Evolutionary conservation across 2,329 filamentous ascomycete species (phyloP).

Genomic region (Trichoderma sp.): DNA sequence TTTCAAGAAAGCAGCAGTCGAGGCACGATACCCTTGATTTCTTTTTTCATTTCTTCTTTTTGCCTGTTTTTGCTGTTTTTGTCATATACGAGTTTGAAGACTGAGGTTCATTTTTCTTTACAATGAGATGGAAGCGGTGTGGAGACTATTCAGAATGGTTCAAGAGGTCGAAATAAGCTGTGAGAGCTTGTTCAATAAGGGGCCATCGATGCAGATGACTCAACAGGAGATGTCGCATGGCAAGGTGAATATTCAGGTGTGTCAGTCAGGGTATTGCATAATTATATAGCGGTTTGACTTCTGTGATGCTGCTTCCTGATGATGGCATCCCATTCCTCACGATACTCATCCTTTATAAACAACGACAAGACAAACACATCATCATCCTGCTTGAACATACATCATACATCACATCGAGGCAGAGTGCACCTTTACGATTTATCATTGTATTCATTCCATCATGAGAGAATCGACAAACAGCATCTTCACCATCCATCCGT

Average conservation of each 20-base stretch:
- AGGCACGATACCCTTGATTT: constrained; percentile 21
- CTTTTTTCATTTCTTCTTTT: neutral
- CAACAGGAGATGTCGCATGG: neutral
- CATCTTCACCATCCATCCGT: constrained; percentile 59
- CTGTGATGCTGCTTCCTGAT: neutral
- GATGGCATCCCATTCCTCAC: neutral
- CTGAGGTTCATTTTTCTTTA: neutral
- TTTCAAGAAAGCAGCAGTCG: constrained; percentile 13
- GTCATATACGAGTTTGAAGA: neutral
- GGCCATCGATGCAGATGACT: neutral
- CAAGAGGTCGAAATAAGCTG: neutral
- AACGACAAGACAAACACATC: neutral
- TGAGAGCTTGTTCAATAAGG: neutral
- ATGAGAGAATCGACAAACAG: neutral
- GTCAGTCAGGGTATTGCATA: neutral
- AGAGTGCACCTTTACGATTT: neutral
- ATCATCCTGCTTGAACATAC: neutral
- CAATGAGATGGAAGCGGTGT: neutral
- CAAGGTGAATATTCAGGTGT: neutral
- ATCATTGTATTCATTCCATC: neutral
- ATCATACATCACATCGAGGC: neutral
- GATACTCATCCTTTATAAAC: neutral
- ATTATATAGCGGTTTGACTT: neutral
- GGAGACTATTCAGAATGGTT: neutral
- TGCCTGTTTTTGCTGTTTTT: neutral